Percentiles rank a stretch among this genome's conserved stretches.
Evolutionary conservation across 2,329 filamentous ascomycete species (phyloP).

Genomic region (Coleophoma eucalyptorum): DNA sequence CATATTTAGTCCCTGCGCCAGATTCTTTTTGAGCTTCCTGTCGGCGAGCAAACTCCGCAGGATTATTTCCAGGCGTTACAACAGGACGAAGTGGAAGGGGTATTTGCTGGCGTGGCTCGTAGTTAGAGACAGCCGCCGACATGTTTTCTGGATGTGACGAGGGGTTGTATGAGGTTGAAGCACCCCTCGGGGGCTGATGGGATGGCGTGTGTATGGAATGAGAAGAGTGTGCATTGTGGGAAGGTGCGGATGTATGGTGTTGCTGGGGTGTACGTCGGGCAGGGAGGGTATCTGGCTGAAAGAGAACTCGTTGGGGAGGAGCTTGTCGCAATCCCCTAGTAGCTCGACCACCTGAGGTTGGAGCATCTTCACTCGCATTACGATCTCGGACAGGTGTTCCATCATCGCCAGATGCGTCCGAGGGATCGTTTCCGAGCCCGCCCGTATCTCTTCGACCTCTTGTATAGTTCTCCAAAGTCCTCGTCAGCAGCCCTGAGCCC

Average conservation of each 20-base stretch:
- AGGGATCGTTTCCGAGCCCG: conserved; percentile 47
- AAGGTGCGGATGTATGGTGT: conserved; percentile 43
- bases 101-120: conserved; percentile 62
- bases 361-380: conserved; percentile 43
- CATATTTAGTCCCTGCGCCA: conserved; percentile 31
- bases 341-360: conserved; percentile 50
- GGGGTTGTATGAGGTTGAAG: conserved; percentile 44
- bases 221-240: conserved; percentile 22
- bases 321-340: conserved; percentile 71
- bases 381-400: conserved; percentile 53
- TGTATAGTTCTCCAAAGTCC: conserved; percentile 75
- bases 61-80: conserved; percentile 70
- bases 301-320: conserved; percentile 80
- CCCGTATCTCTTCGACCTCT: conserved; percentile 36
- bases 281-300: conserved; percentile 73
- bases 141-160: conserved; percentile 50
- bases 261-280: conserved; percentile 38
- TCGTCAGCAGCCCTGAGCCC: conserved; percentile 72
- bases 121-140: conserved; percentile 60
- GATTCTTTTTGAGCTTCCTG: conserved; percentile 40
- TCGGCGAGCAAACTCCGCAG: conserved; percentile 60
- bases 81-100: conserved; percentile 69
- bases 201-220: conserved; percentile 23
- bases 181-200: conserved; percentile 26
- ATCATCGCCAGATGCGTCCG: conserved; percentile 56